These are phyloP conservation scores for Auricularia cornea DNA, from an alignment of 768 basidiomycete genomes.

Conservation along the genomic window DNA sequence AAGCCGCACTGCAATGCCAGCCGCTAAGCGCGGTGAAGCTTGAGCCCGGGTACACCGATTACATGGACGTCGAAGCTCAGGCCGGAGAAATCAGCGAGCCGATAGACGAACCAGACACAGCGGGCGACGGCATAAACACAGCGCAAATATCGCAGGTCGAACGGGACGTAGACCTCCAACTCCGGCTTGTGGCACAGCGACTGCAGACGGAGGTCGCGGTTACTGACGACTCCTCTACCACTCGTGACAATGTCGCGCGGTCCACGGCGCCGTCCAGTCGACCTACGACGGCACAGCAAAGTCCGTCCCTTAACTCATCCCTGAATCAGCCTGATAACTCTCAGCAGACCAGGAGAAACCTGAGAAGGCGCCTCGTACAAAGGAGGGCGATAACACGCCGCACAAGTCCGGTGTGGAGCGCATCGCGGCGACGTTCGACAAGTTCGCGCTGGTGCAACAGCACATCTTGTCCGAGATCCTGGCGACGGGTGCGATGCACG, in stretches of 20 bases:
- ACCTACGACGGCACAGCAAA: neutral
- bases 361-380: neutral
- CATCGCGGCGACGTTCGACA: slow-evolving; percentile 8
- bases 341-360: neutral
- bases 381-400: neutral
- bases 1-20: slow-evolving; percentile 8
- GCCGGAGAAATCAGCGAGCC: neutral
- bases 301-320: neutral
- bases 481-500: slow-evolving; percentile 11
- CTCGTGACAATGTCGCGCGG: neutral
- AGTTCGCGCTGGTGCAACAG: slow-evolving; percentile 14
- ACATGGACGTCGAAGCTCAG: slow-evolving; percentile 10
- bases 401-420: slow-evolving; percentile 4
- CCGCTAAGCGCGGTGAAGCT: slow-evolving; percentile 6
- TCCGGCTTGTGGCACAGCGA: slow-evolving; percentile 6
- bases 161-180: slow-evolving; percentile 6
- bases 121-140: neutral
- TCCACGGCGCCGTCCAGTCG: neutral
- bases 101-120: neutral
- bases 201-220: slow-evolving; percentile 7
- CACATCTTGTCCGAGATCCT: slow-evolving; percentile 14
- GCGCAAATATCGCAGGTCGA: neutral
- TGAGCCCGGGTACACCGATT: slow-evolving; percentile 11
- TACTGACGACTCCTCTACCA: neutral
- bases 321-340: neutral